Evolutionary conservation across 2,329 filamentous ascomycete species (phyloP).

Genomic region (Calonectria honghensis): DNA sequence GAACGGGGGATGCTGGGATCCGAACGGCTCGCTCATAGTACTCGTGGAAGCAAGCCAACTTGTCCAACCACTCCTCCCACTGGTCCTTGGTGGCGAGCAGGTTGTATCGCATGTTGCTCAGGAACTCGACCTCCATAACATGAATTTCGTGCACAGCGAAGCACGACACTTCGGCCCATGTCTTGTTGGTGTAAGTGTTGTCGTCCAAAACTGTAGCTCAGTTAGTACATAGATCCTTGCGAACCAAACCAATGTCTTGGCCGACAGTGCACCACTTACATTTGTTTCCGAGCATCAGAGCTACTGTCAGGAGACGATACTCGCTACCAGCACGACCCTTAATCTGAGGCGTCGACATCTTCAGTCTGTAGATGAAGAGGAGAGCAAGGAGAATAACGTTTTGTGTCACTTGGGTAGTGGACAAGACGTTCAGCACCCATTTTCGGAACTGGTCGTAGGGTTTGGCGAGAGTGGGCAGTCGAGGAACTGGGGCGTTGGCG

Average conservation of each 20-base stretch:
- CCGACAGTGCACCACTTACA: constrained; percentile 71
- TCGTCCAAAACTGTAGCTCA: constrained; percentile 85
- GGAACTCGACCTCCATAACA: constrained; percentile 99
- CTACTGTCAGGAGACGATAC: constrained; percentile 93
- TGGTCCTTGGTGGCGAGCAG: constrained; percentile 89
- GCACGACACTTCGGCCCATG: constrained; percentile 97
- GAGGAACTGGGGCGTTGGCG: constrained; percentile 63
- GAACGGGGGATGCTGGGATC: constrained; percentile 64
- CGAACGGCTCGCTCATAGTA: constrained; percentile 84
- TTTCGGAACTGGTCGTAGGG: constrained; percentile 89
- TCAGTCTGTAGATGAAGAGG: constrained; percentile 94
- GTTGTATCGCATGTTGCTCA: constrained; percentile 98
- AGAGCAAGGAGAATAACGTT: constrained; percentile 95
- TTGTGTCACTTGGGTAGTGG: constrained; percentile 96
- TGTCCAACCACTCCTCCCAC: constrained; percentile 91
- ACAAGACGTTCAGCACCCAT: constrained; percentile 93
- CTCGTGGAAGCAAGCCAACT: constrained; percentile 86
- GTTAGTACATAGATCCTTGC: constrained; percentile 53
- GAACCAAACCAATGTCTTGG: background rate
- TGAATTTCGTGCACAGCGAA: constrained; percentile 97
- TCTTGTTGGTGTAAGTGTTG: constrained; percentile 99
- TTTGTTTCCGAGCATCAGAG: constrained; percentile 98
- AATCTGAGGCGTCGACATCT: constrained; percentile 91
- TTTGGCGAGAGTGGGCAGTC: constrained; percentile 82
- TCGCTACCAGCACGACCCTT: constrained; percentile 95